Base-by-base conservation (phyloP, 805 yeast species). In the Hanseniaspora vineae region DNA sequence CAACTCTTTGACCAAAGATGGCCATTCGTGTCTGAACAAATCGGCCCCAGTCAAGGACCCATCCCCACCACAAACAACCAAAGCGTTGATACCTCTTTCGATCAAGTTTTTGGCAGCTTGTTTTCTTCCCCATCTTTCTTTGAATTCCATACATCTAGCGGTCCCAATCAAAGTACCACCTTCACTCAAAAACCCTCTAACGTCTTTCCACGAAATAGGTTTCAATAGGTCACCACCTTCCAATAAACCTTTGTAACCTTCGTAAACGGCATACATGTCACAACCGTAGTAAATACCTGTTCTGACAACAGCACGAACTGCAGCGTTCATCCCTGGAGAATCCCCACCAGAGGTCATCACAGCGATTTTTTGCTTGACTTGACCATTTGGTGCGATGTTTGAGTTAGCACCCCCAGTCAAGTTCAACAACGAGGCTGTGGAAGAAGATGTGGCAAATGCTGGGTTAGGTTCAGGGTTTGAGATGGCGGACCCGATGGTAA, bases 331-430 rank as follows among this genome's bases (percentile, higher is more conserved):
- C 58, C 99, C 99, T 31, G 94, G 98, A 46, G 97, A 84, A 63
- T 92, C 99, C 66, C 99, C 98, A 57, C 98, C 98, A 1, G 96
- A 86, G 6, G 97, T 92, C 90, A 92, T 88, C 45, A 92, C 92
- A 4, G 95, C 98, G 53, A 92, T 85, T 55, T 79, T 77, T 65
- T 78, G 68, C 57, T 44, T 44, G 31, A 39, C 14, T 23, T 39
- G 39, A 5, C 46, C 42, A 31, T 23, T 40, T 15, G 46, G 11
- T 13, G 17, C 37, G 3, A n/a, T 4, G 15, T 23, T 11, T n/a
- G 17, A 18, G 33, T 13, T 11, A 31, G 42, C 35, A 32, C 42
- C 17, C n/a, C 32, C 47, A 31, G 35, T 35, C 13, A 35, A n/a
- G 11, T 44, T n/a, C 12, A 17, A 32, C 5, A 35, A 17, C 13